Base-by-base conservation (phyloP, 371 early-diverging fungal genomes). In the Choanephora cucurbitarum region DNA sequence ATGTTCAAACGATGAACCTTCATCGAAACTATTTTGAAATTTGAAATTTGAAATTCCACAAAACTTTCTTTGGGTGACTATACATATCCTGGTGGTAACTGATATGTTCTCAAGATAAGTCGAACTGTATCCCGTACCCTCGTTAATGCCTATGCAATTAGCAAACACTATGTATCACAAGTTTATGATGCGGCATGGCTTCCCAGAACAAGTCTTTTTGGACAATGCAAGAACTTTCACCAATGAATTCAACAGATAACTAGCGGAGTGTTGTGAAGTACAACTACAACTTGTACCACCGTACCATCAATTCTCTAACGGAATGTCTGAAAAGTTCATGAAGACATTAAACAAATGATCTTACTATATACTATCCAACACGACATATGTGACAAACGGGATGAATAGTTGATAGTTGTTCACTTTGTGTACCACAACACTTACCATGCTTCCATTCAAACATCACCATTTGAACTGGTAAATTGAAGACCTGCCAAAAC, bases 241-340 rank as follows among this genome's bases (percentile, higher is more conserved):
- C 2, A 39, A 40, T 24, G 15, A 37, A 22, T 23, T 50, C 3
- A 37, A 37, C 14, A 40, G 15, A 40, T 15, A 33, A 13, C 24
- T 50, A 13, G 3, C 41, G 0, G 41, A 40, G 2, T 23, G 22
- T 10, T 37, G 33, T 13, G 19, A 50, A 23, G 40, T 50, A 2
- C 21, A 50, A 22, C 40, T 37, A 23, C 33, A 22, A 19, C 40
- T 50, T 40, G 40, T 21, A 21, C 51, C 51, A 14, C 11, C 40
- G 0, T 40, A 50, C 21, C 51, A 50, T 39, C 51, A 17, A 22
- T 3, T 17, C 14, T 50, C 51, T 28, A 28, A 28, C 28, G 28
- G 21, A 49, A 50, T 50, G 41, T 39, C 40, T 14, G 51, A 50
- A 22, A 14, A 22, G 7, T 50, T 50, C 15, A 50, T 50, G 41